Evolutionary conservation across 2,329 filamentous ascomycete genomes (phyloP), one percentile per base, ranked within the genome.

Genomic region (Scortechinia acanthostroma): DNA sequence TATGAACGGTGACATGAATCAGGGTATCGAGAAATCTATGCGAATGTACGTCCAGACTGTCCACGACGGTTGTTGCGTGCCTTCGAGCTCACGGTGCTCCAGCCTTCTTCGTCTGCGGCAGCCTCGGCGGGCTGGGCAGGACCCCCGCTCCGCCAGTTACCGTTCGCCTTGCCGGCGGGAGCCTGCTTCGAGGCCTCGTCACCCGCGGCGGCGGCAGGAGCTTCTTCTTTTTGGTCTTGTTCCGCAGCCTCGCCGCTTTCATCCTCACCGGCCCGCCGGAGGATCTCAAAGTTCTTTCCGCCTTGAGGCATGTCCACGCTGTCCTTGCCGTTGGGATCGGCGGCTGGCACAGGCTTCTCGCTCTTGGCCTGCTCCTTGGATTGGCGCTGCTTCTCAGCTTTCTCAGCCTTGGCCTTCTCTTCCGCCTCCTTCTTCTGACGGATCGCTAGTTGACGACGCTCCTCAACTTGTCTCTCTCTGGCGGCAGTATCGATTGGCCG

Each of bases 251-350:
- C 20, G 17, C 17, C 35, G 17, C 35, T 40, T 17, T 40, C 35
- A 10, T 40, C 35, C 17, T 40, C 35, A 40, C 35, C 35, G 35
- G 35, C 35, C 6, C 35, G 35, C 17, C 35, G 35, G 35, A 40
- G 35, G 35, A 40, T 40, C 10, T 40, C 35, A 40, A 40, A 40
- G 35, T 19, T 40, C 6, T 19, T 19, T 6, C 35, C 35, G 20
- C 35, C 35, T 6, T 19, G 35, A 19, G 35, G 35, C 10, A 19
- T 6, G 10, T 40, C 35, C 6, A 10, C 35, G 17, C 13, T 6
- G 17, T 40, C 35, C 35, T 40, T 40, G 10, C n/a, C 25, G 35
- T 40, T 40, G 10, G 35, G 20, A 6, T 40, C 35, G 10, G 25
- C n/a, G 25, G 10, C 25, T 10, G 25, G 25, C 10, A 30, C 25